A percentile compares a stretch with the other conserved stretches of the same genome.
These are phyloP conservation scores for Globisporangium echinulatum DNA, from an alignment of 352 stramenopile genomes.

Conservation along the genomic window DNA sequence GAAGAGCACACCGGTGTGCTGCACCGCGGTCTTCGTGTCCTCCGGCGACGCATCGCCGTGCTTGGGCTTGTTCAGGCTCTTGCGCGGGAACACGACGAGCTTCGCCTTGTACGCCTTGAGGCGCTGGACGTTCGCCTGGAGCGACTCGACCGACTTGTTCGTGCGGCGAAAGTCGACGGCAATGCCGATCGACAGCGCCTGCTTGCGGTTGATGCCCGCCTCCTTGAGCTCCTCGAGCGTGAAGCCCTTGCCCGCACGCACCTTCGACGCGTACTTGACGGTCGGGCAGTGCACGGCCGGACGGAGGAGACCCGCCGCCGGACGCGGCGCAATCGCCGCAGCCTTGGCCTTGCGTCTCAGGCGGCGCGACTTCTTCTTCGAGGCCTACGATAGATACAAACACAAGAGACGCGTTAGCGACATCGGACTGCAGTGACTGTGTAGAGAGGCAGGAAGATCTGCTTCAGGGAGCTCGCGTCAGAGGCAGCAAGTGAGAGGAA, in stretches of 20 bases:
- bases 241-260: slow-evolving; percentile 97
- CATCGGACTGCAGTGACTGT: too few species aligned
- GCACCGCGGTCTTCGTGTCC: slow-evolving; percentile 89
- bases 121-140: slow-evolving; percentile 96
- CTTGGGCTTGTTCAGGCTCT: slow-evolving; percentile 94
- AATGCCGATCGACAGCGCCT: slow-evolving; percentile 97
- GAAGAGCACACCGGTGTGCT: slow-evolving; percentile 81
- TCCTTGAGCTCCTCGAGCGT: slow-evolving; percentile 98
- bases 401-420: too few species aligned
- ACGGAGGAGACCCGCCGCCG: slow-evolving; percentile 92
- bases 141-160: slow-evolving; percentile 97
- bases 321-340: slow-evolving; percentile 95
- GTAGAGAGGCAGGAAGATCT: too few species aligned
- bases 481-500: too few species aligned
- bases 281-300: slow-evolving; percentile 98
- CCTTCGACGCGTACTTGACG: slow-evolving; percentile 98
- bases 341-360: slow-evolving; percentile 95
- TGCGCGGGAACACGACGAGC: slow-evolving; percentile 98
- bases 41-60: slow-evolving; percentile 88
- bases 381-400: slow-evolving; percentile 68
- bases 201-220: slow-evolving; percentile 93
- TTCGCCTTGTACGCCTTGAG: slow-evolving; percentile 99
- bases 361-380: slow-evolving; percentile 97
- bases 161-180: slow-evolving; percentile 96
- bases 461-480: too few species aligned